Percentiles rank a stretch among this genome's conserved stretches.
phyloP scores from a whole-genome alignment of 2,329 filamentous ascomycete species.

The Phialophora macrospora region DNA sequence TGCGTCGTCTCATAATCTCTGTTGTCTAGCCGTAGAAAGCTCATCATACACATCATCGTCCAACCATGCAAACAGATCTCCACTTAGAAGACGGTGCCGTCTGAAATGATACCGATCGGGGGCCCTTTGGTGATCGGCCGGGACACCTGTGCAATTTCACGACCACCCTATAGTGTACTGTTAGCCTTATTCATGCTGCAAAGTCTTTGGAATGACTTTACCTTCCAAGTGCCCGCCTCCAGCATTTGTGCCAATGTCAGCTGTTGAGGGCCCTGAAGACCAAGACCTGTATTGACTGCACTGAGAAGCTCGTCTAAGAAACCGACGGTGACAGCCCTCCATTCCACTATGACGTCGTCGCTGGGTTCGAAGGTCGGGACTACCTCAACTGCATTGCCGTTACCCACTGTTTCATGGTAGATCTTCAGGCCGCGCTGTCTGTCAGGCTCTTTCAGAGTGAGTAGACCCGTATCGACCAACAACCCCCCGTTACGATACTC shows the following conservation, averaged over 20 bases:
- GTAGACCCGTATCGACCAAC: conserved; percentile 80
- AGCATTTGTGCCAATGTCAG: conserved; percentile 85
- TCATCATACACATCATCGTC: conserved; percentile 9
- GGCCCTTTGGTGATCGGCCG: conserved; percentile 95
- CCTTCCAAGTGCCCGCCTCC: conserved; percentile 98
- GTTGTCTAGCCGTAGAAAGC: conserved; percentile 13
- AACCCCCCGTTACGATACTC: conserved; percentile 93
- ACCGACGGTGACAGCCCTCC: conserved; percentile 75
- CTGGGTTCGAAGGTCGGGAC: conserved; percentile 74
- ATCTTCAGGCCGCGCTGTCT: conserved; percentile 71
- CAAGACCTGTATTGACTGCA: conserved; percentile 71
- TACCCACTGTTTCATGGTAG: conserved; percentile 72
- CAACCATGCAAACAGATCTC: conserved; percentile 1
- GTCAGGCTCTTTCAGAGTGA: conserved; percentile 75
- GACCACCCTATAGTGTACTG: conserved; percentile 69
- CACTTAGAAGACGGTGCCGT: conserved; percentile 90
- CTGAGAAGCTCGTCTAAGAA: conserved; percentile 72
- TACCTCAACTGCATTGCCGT: conserved; percentile 73
- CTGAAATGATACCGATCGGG: conserved; percentile 93
- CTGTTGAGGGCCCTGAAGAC: conserved; percentile 69
- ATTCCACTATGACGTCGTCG: conserved; percentile 80
- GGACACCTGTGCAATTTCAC: conserved; percentile 93
- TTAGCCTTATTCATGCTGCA: conserved; percentile 35
- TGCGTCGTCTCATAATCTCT: conserved; percentile 24
- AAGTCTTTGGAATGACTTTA: conserved; percentile 50